Percentiles rank a stretch among this genome's conserved stretches.
These are phyloP conservation scores for Hypomontagnella submonticulosa DNA, from an alignment of 495 filamentous ascomycete genomes.

Conservation along the genomic window DNA sequence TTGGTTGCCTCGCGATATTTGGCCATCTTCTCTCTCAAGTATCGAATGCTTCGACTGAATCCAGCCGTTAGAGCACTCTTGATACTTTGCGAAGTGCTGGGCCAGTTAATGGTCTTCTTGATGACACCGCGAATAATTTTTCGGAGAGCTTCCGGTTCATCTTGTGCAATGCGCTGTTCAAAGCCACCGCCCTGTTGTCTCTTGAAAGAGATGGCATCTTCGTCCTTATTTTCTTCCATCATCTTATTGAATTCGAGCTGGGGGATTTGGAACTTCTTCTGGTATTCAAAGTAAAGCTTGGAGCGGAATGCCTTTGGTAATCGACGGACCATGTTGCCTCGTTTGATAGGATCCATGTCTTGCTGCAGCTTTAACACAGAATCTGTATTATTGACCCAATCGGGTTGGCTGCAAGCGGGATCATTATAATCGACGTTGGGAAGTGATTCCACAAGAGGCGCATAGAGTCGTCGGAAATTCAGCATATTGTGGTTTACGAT, in stretches of 20 bases:
- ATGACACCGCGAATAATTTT: slow-evolving; percentile 77
- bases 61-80: slow-evolving; percentile 86
- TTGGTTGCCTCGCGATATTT: slow-evolving; percentile 69
- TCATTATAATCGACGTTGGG: slow-evolving; percentile 89
- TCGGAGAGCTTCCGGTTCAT: slow-evolving; percentile 70
- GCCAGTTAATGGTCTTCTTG: slow-evolving; percentile 89
- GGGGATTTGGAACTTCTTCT: slow-evolving; percentile 87
- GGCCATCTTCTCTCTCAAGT: slow-evolving; percentile 83
- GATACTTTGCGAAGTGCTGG: slow-evolving; percentile 82
- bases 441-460: slow-evolving; percentile 85
- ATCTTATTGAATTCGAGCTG: slow-evolving; percentile 85
- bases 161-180: slow-evolving; percentile 81
- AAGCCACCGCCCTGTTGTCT: slow-evolving; percentile 83
- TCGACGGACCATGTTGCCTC: slow-evolving; percentile 95
- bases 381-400: slow-evolving; percentile 74
- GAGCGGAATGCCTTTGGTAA: slow-evolving; percentile 88
- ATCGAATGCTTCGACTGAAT: slow-evolving; percentile 71
- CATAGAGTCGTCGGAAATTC: slow-evolving; percentile 90
- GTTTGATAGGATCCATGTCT: slow-evolving; percentile 89
- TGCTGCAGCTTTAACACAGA: slow-evolving; percentile 69
- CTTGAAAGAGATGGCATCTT: slow-evolving; percentile 73
- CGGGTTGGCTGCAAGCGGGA: slow-evolving; percentile 64
- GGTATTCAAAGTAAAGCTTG: slow-evolving; percentile 93
- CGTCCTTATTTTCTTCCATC: slow-evolving; percentile 77
- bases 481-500: slow-evolving; percentile 91